These are phyloP conservation scores for Gigaspora rosea DNA, from an alignment of 192 early-diverging fungal species.

Conservation along the genomic window DNA sequence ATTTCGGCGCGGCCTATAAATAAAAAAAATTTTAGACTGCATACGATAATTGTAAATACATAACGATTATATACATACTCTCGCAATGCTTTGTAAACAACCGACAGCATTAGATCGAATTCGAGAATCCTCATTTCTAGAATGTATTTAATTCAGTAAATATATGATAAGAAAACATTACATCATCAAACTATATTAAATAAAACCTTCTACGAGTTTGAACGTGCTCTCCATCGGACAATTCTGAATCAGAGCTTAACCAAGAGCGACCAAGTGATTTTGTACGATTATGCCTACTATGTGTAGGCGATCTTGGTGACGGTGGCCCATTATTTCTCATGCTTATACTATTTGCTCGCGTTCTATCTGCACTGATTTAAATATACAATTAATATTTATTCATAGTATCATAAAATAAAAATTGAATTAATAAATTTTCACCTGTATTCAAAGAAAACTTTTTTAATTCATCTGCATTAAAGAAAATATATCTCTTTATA, in stretches of 20 bases:
- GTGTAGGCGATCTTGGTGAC: background rate
- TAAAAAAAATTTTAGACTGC: background rate
- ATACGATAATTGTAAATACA: background rate
- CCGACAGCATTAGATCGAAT: slow-evolving; percentile 53
- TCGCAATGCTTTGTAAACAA: slow-evolving; percentile 51
- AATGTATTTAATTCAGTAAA: background rate
- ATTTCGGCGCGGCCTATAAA: slow-evolving; percentile 43
- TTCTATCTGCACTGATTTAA: background rate
- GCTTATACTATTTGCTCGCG: background rate
- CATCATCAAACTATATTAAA: background rate
- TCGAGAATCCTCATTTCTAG: slow-evolving; percentile 35
- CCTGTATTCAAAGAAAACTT: background rate
- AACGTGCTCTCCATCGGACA: background rate
- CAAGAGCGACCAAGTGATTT: slow-evolving; percentile 7
- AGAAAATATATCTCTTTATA: slow-evolving; percentile 54
- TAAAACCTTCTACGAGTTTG: slow-evolving; percentile 9
- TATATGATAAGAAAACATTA: background rate
- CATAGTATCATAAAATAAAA: background rate
- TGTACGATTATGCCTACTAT: background rate
- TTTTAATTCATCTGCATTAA: slow-evolving; percentile 37
- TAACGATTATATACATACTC: slow-evolving; percentile 31
- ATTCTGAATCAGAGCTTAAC: slow-evolving; percentile 56
- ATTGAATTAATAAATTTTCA: background rate
- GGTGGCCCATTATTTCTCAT: background rate
- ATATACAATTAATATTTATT: background rate